Evolutionary conservation across 345 rosid genomes (phyloP).

Genomic region (Populus alba): DNA sequence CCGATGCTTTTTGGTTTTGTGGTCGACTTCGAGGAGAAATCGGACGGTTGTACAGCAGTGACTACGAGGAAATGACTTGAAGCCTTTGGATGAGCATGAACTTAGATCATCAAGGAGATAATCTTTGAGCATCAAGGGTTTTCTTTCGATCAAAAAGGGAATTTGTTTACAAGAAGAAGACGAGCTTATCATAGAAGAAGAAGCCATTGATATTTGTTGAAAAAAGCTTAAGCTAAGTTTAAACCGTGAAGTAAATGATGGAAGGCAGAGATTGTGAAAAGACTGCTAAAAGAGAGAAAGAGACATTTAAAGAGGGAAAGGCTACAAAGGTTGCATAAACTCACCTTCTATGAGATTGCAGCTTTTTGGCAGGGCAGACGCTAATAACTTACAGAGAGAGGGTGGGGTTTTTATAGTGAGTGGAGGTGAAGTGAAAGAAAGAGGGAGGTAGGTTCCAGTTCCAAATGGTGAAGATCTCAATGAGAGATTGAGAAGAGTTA

Average conservation of each 20-base stretch:
- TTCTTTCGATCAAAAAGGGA: slow-evolving; percentile 17
- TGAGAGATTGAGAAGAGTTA: not conserved
- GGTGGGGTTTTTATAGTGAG: not conserved
- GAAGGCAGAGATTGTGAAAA: slow-evolving; percentile 2
- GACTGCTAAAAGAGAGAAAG: not conserved
- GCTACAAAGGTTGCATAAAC: not conserved
- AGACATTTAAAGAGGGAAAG: slow-evolving; percentile 3
- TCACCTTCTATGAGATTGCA: not conserved
- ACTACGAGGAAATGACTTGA: slow-evolving; percentile 80
- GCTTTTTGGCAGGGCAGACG: not conserved
- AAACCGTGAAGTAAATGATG: not conserved
- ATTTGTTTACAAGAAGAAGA: slow-evolving; percentile 13
- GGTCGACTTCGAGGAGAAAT: slow-evolving; percentile 63
- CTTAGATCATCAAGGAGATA: slow-evolving; percentile 69
- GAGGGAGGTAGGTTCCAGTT: slow-evolving; percentile 1
- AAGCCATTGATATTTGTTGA: slow-evolving; percentile 21
- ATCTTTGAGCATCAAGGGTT: slow-evolving; percentile 69
- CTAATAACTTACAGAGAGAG: not conserved
- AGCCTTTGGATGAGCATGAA: slow-evolving; percentile 87
- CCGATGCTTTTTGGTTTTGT: slow-evolving; percentile 24
- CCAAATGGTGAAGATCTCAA: slow-evolving; percentile 22
- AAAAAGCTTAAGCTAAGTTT: not conserved
- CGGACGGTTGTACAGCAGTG: slow-evolving; percentile 63
- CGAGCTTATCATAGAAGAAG: not conserved
- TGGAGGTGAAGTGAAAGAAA: not conserved